These are phyloP conservation scores for Ceratonia siliqua DNA, from an alignment of 306 rosid genomes.

Conservation along the genomic window DNA sequence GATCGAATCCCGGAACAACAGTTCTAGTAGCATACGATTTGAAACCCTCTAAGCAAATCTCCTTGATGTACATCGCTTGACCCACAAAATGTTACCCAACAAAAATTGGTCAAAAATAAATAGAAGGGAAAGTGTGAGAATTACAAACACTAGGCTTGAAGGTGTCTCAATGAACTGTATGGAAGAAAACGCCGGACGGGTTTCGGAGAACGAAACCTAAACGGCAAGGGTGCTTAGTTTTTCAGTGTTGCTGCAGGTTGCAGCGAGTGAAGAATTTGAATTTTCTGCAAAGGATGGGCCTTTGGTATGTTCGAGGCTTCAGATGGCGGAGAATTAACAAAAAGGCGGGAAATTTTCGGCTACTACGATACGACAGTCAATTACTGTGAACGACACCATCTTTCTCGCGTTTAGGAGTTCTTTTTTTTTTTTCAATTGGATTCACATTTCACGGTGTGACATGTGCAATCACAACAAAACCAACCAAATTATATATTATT, in stretches of 20 bases:
- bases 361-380: background rate
- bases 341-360: background rate
- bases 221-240: constrained; percentile 12
- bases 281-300: background rate
- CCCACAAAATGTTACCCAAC: background rate
- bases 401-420: background rate
- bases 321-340: background rate
- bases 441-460: too few relatives aligned
- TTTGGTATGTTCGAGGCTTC: background rate
- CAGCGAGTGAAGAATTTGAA: constrained; percentile 21
- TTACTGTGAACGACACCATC: background rate
- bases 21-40: constrained; percentile 95
- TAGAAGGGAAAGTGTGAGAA: background rate
- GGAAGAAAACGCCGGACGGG: constrained; percentile 24
- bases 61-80: constrained; percentile 73
- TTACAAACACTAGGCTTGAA: background rate
- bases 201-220: constrained; percentile 48
- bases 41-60: constrained; percentile 92
- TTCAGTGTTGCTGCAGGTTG: constrained; percentile 14
- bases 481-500: too few relatives aligned
- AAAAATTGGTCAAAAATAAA: background rate
- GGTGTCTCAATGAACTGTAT: background rate
- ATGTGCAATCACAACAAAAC: too few relatives aligned
- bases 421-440: too few relatives aligned
- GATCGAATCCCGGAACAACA: constrained; percentile 86